Percentiles rank a stretch among this genome's conserved stretches.
Evolutionary conservation across 2,329 filamentous ascomycete genomes (phyloP).

Genomic region (Biscogniauxia sp.): DNA sequence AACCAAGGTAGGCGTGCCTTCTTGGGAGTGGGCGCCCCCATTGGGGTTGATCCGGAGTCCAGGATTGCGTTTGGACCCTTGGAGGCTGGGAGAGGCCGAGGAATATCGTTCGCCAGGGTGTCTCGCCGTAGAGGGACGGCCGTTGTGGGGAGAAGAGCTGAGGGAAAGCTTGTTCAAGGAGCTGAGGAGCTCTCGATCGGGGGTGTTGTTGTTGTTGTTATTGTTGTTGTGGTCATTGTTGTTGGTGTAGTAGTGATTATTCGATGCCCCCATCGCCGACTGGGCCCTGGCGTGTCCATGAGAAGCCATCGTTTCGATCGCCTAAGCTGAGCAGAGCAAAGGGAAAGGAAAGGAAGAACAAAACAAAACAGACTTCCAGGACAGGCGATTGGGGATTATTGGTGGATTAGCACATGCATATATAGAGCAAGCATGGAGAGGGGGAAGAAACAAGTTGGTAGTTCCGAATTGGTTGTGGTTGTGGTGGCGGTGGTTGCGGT

Average conservation of each 20-base stretch:
- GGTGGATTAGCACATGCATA: not conserved
- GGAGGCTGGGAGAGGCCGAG: conserved; percentile 32
- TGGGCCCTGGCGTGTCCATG: conserved; percentile 23
- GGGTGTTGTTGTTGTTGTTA: conserved; percentile 5
- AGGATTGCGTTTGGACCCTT: conserved; percentile 42
- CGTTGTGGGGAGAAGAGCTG: conserved; percentile 29
- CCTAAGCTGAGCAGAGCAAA: conserved; percentile 12
- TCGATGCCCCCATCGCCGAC: conserved; percentile 8
- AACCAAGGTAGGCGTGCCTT: conserved; percentile 49
- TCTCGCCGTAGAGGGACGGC: conserved; percentile 24
- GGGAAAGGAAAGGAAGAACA: no score
- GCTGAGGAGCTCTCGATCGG: conserved; percentile 25
- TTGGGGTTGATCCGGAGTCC: conserved; percentile 32
- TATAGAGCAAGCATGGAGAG: no score
- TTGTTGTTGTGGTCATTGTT: conserved; percentile 19
- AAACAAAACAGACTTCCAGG: not conserved
- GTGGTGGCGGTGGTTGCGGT: not conserved
- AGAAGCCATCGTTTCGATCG: conserved; percentile 24
- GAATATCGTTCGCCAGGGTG: conserved; percentile 15
- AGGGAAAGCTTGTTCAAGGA: conserved; percentile 37
- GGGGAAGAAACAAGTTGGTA: not conserved
- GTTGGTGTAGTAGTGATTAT: conserved; percentile 6
- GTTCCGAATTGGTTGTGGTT: no score
- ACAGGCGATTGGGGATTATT: not conserved
- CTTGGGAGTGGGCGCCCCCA: conserved; percentile 41